phyloP scores from a whole-genome alignment of 2,329 filamentous ascomycete genomes.

The Byssochlamys sp. region DNA sequence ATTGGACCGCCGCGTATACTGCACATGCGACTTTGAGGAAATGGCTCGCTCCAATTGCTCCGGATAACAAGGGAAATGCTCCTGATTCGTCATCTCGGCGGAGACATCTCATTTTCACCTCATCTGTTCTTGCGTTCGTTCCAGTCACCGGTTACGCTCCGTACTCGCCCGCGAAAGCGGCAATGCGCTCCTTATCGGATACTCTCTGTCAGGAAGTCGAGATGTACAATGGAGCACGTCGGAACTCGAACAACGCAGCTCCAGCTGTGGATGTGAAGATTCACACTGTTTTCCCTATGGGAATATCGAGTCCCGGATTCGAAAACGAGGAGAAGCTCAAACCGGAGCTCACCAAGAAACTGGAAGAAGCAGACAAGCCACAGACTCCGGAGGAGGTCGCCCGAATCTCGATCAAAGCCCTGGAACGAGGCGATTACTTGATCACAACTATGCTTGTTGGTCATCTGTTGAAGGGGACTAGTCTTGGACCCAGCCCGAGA shows the following conservation, averaged over 20 bases:
- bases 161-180: conserved; percentile 77
- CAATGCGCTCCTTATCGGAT: conserved; percentile 73
- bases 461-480: conserved; percentile 56
- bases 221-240: conserved; percentile 63
- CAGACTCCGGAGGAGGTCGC: conserved; percentile 75
- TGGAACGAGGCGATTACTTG: conserved; percentile 73
- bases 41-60: conserved; percentile 51
- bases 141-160: conserved; percentile 71
- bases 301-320: conserved; percentile 67
- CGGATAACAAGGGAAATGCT: conserved; percentile 19
- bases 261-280: conserved; percentile 62
- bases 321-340: conserved; percentile 69
- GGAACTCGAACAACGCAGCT: conserved; percentile 28
- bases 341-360: conserved; percentile 64
- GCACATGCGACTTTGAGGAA: conserved; percentile 66
- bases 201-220: conserved; percentile 72
- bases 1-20: conserved; percentile 77
- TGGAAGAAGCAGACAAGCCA: conserved; percentile 74
- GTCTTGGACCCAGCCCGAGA: conserved; percentile 44
- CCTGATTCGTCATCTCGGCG: conserved; percentile 17
- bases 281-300: conserved; percentile 74
- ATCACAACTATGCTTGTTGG: conserved; percentile 68
- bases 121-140: conserved; percentile 64
- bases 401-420: conserved; percentile 53
- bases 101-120: conserved; percentile 80